Conservation (phyloP, 2,329 filamentous ascomycete species). For the Xylaria arbuscula region DNA sequence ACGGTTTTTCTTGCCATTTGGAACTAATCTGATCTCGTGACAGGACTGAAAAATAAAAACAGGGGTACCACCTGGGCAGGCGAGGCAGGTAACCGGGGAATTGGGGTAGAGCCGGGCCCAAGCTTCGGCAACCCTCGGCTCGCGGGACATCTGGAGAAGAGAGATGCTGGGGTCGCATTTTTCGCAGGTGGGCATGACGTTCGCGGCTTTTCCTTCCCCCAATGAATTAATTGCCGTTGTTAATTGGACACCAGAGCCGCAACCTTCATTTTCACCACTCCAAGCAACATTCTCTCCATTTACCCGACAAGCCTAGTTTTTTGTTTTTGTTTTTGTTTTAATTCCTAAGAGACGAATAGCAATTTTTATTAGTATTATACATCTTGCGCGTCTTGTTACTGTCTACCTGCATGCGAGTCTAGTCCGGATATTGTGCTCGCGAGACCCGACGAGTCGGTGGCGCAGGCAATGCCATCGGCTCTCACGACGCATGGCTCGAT, state of each 20-base stretch:
- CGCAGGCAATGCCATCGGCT: constrained; percentile 64
- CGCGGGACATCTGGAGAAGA: constrained; percentile 29
- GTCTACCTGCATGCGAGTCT: constrained; percentile 34
- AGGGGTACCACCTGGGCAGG: too few relatives aligned
- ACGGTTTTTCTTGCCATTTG: background rate
- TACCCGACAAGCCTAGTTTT: constrained; percentile 14
- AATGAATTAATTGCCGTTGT: background rate
- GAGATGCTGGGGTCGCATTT: constrained; percentile 33
- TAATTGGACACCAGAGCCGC: constrained; percentile 27
- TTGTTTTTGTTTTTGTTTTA: background rate
- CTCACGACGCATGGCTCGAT: constrained; percentile 68
- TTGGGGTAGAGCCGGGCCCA: constrained; percentile 23
- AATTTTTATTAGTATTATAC: background rate
- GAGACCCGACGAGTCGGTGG: constrained; percentile 42
- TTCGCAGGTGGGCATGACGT: constrained; percentile 44
- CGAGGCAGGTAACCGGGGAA: background rate
- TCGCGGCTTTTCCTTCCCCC: constrained; percentile 35
- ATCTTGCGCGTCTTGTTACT: background rate
- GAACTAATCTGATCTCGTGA: constrained; percentile 15
- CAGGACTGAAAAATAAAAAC: background rate
- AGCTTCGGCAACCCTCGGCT: constrained; percentile 49
- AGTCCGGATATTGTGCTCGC: constrained; percentile 6
- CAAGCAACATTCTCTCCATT: constrained; percentile 29
- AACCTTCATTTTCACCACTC: constrained; percentile 11
- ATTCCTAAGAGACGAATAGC: background rate